Evolutionary conservation across 768 basidiomycete species (phyloP).

Genomic region (Lentinus tigrinus): DNA sequence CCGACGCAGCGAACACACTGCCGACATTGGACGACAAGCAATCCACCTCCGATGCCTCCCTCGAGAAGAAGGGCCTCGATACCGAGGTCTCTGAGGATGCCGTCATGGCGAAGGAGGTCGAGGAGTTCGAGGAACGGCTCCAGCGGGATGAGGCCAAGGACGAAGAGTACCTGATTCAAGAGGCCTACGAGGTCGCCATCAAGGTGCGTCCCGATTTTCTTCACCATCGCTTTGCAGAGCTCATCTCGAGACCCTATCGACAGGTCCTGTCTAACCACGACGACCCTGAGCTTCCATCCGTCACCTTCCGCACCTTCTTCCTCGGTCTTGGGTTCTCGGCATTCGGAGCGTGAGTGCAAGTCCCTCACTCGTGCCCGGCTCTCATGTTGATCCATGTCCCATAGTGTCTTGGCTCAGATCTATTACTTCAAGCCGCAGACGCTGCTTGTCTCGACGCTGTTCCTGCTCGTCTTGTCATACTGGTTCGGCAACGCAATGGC

Average conservation of each 20-base stretch:
- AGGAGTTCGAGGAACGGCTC: conserved; percentile 32
- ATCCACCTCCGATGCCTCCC: conserved; percentile 17
- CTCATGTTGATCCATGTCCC: not conserved
- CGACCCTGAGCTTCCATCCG: conserved; percentile 39
- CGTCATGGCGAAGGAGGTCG: conserved; percentile 28
- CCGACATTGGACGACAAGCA: conserved; percentile 23
- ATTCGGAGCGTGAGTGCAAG: conserved; percentile 47
- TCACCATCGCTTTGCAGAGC: not conserved
- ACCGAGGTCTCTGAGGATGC: conserved; percentile 24
- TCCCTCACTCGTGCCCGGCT: not conserved
- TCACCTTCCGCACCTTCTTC: conserved; percentile 58
- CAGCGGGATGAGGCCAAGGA: conserved; percentile 31
- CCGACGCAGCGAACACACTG: conserved; percentile 10
- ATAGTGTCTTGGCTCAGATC: conserved; percentile 33
- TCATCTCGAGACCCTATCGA: not conserved
- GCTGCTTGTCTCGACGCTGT: conserved; percentile 46
- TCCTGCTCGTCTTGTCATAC: conserved; percentile 52
- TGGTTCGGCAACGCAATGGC: conserved; percentile 47
- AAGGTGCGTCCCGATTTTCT: conserved; percentile 27
- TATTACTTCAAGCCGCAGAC: conserved; percentile 48
- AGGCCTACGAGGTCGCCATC: conserved; percentile 40
- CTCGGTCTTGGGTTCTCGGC: conserved; percentile 53
- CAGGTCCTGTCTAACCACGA: conserved; percentile 36
- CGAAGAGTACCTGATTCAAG: conserved; percentile 35
- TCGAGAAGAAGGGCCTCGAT: conserved; percentile 22